Evolutionary conservation across 75 land plant species (phyloP).

Genomic region (Picea sitchensis): DNA sequence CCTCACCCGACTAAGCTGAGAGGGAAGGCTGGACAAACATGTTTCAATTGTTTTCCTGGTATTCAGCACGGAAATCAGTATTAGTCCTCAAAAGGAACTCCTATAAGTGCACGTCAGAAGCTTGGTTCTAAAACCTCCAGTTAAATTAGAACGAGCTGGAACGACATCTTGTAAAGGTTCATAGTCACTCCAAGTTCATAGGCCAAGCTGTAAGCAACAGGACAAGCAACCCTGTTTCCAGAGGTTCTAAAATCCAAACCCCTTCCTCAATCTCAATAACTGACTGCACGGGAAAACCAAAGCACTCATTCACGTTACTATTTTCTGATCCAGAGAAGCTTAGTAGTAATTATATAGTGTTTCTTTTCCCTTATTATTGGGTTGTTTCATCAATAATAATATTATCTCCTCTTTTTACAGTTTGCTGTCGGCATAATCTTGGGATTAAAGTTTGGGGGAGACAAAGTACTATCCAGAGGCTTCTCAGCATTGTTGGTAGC

Average conservation of each 20-base stretch:
- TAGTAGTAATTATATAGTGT: neutral
- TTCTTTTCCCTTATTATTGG: too few species aligned
- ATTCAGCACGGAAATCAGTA: neutral
- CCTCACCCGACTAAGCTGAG: too few species aligned
- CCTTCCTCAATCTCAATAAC: neutral
- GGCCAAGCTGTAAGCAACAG: neutral
- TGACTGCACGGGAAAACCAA: neutral
- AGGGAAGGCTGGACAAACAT: too few species aligned
- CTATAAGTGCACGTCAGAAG: neutral
- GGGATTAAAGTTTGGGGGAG: too few species aligned
- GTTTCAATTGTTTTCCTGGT: too few species aligned
- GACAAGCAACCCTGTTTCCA: neutral
- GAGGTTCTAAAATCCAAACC: neutral
- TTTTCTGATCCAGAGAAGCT: neutral
- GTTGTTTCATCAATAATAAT: too few species aligned
- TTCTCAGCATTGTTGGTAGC: too few species aligned
- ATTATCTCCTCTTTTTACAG: too few species aligned
- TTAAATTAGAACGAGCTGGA: neutral
- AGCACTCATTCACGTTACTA: neutral
- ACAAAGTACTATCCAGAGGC: too few species aligned
- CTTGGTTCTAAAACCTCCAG: neutral
- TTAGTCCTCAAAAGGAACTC: neutral
- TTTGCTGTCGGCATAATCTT: too few species aligned
- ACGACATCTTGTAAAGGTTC: neutral
- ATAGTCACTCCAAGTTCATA: neutral